phyloP scores from a whole-genome alignment of 768 basidiomycete species.

The Suillus subalutaceus region DNA sequence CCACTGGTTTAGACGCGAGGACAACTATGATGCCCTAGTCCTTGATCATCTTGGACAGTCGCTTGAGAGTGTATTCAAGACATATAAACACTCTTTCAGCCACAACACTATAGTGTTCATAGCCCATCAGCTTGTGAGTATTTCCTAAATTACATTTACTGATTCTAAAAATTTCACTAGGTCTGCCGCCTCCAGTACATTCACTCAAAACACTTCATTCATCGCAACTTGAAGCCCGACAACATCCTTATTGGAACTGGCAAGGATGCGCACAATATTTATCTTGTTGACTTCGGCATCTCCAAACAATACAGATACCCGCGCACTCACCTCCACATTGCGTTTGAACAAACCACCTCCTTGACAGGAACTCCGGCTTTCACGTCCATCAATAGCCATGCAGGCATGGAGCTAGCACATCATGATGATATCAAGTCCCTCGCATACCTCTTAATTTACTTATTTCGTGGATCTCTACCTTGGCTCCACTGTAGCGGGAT shows the following conservation, averaged over 20 bases:
- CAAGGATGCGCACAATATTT: slow-evolving; percentile 41
- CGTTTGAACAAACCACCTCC: too few relatives aligned
- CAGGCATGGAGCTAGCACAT: not conserved
- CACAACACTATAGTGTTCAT: not conserved
- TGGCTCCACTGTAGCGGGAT: not conserved
- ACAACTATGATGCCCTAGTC: slow-evolving; percentile 4
- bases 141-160: not conserved
- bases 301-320: slow-evolving; percentile 30
- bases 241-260: slow-evolving; percentile 57
- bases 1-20: not conserved
- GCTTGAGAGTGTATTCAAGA: slow-evolving; percentile 2
- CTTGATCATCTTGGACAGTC: slow-evolving; percentile 5
- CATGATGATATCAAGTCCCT: not conserved
- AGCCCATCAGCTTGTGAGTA: not conserved
- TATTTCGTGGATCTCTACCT: not conserved
- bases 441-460: not conserved
- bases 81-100: slow-evolving; percentile 1
- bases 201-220: slow-evolving; percentile 36
- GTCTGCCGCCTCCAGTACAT: not conserved
- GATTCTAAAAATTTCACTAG: not conserved
- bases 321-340: too few relatives aligned
- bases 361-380: too few relatives aligned
- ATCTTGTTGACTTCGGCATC: slow-evolving; percentile 64
- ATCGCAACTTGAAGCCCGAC: slow-evolving; percentile 68
- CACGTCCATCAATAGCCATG: not conserved